These are phyloP conservation scores for Talaromyces sp. DNA, from an alignment of 2,329 filamentous ascomycete genomes.

Conservation along the genomic window DNA sequence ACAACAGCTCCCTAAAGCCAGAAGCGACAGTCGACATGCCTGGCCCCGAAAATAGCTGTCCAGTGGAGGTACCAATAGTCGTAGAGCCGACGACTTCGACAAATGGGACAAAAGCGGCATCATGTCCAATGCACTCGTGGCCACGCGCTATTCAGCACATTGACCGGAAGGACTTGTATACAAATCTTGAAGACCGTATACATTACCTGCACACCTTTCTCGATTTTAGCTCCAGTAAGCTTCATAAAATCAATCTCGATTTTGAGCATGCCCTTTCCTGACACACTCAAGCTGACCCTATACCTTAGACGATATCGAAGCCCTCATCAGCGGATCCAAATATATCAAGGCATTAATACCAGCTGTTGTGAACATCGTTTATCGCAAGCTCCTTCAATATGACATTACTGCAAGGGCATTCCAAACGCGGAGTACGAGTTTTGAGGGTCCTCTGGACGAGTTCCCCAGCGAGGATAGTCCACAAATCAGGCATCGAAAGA, in stretches of 20 bases:
- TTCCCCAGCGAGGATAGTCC: conserved; percentile 65
- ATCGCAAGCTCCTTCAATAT: conserved; percentile 74
- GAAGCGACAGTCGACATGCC: neutral
- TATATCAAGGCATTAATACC: conserved; percentile 81
- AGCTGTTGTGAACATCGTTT: conserved; percentile 78
- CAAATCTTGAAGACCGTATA: conserved; percentile 65
- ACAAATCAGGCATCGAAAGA: conserved; percentile 73
- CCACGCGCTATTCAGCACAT: conserved; percentile 53
- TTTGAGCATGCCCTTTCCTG: neutral
- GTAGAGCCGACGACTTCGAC: neutral
- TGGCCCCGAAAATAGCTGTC: neutral
- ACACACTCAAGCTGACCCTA: conserved; percentile 19
- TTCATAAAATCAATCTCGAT: neutral
- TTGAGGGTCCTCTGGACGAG: conserved; percentile 65
- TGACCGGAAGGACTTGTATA: conserved; percentile 68
- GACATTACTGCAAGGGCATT: conserved; percentile 80
- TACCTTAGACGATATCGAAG: conserved; percentile 65
- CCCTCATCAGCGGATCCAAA: conserved; percentile 65
- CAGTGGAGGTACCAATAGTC: neutral
- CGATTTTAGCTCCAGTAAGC: conserved; percentile 67
- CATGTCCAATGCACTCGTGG: conserved; percentile 18
- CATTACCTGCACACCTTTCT: conserved; percentile 72
- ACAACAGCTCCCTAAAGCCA: neutral
- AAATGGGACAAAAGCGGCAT: neutral
- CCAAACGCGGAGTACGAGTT: conserved; percentile 57